Percentiles rank a stretch among this genome's conserved stretches.
phyloP scores from a whole-genome alignment of 768 basidiomycete genomes.

The Hemileccinum impolitum region DNA sequence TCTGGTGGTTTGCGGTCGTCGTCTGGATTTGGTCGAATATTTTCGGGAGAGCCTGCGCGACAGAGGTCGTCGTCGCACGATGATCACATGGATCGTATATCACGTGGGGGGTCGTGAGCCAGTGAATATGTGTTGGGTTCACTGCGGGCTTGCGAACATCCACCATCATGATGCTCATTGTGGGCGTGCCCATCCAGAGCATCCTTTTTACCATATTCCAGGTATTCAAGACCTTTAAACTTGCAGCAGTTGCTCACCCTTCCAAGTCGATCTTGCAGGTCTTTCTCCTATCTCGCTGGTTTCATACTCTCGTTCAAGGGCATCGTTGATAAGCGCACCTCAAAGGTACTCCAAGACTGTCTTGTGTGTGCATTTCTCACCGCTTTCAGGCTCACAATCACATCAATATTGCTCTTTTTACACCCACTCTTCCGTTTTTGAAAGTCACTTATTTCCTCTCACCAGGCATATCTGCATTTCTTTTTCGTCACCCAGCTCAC shows the following conservation, averaged over 20 bases:
- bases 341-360: slow-evolving; percentile 53
- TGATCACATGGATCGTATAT: slow-evolving; percentile 16
- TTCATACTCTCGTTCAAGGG: slow-evolving; percentile 75
- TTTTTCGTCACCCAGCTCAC: slow-evolving; percentile 1
- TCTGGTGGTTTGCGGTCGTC: slow-evolving; percentile 78
- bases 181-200: slow-evolving; percentile 6
- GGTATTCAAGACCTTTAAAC: slow-evolving; percentile 9
- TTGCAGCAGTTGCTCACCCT: not conserved
- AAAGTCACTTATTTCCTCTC: slow-evolving; percentile 93
- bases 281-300: slow-evolving; percentile 74
- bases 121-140: too few relatives aligned
- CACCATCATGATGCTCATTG: not conserved
- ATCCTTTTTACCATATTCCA: slow-evolving; percentile 30
- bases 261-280: slow-evolving; percentile 84
- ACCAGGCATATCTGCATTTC: slow-evolving; percentile 49
- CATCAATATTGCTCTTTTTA: slow-evolving; percentile 87
- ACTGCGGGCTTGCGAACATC: not conserved
- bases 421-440: slow-evolving; percentile 82
- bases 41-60: slow-evolving; percentile 28
- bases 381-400: slow-evolving; percentile 63
- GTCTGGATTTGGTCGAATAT: slow-evolving; percentile 81
- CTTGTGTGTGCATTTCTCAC: not conserved
- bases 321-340: slow-evolving; percentile 85
- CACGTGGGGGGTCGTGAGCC: too few relatives aligned
- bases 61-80: slow-evolving; percentile 5